Conservation (phyloP, 2,329 filamentous ascomycete species). For the Hymenoscyphus salicellus region DNA sequence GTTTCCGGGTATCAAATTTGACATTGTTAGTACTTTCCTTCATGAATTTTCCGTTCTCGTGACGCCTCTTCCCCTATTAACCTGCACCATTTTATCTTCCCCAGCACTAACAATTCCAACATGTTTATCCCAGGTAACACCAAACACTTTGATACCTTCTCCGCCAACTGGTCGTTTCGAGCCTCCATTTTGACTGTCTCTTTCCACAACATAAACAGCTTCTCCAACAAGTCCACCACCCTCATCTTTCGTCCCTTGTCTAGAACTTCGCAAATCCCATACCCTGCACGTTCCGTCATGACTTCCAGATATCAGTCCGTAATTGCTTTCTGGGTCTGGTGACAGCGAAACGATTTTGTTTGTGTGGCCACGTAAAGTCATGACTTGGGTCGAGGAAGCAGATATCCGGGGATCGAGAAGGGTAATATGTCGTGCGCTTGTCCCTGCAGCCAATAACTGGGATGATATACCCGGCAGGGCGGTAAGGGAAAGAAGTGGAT, state of each 20-base stretch:
- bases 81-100: constrained; percentile 91
- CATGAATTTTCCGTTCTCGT: constrained; percentile 23
- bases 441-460: constrained; percentile 66
- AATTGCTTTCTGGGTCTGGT: constrained; percentile 59
- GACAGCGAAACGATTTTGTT: constrained; percentile 62
- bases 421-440: constrained; percentile 80
- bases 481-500: constrained; percentile 76
- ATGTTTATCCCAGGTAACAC: constrained; percentile 78
- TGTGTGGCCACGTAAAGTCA: constrained; percentile 87
- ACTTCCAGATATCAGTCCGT: constrained; percentile 82
- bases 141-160: constrained; percentile 86
- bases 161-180: constrained; percentile 66
- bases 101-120: constrained; percentile 88
- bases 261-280: constrained; percentile 82
- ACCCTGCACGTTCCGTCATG: constrained; percentile 90
- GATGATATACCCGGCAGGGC: constrained; percentile 61
- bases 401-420: constrained; percentile 86
- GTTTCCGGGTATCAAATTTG: not conserved
- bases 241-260: constrained; percentile 57
- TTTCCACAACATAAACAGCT: constrained; percentile 70
- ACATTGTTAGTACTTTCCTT: not conserved
- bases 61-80: constrained; percentile 55
- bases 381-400: constrained; percentile 71
- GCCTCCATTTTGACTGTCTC: constrained; percentile 64
- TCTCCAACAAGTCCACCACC: constrained; percentile 63